Conservation (phyloP, 192 early-diverging fungal species). For the Entomortierella lignicola region DNA sequence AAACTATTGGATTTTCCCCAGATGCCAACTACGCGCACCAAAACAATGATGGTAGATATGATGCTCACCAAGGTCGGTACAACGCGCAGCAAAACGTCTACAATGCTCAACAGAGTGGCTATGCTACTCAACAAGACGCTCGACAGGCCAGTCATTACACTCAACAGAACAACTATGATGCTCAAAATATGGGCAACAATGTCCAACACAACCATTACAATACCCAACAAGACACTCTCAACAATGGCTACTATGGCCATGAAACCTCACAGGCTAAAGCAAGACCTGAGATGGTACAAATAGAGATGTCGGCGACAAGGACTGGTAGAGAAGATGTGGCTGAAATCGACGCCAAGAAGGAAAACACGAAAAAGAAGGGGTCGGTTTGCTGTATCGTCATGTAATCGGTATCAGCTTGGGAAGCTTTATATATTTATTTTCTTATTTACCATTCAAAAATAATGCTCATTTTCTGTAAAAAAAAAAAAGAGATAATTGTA, state of each 20-base stretch:
- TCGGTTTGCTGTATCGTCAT: slow-evolving; percentile 31
- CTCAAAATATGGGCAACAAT: slow-evolving; percentile 9
- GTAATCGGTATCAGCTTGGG: neutral
- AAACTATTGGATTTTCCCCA: neutral
- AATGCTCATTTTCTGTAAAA: too few species aligned
- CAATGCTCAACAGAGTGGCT: slow-evolving; percentile 6
- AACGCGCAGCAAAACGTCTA: neutral
- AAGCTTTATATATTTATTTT: neutral
- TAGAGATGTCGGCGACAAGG: slow-evolving; percentile 15
- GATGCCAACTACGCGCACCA: neutral
- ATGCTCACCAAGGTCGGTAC: neutral
- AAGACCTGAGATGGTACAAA: slow-evolving; percentile 18
- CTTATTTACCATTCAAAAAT: neutral
- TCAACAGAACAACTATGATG: slow-evolving; percentile 1
- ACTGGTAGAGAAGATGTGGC: neutral
- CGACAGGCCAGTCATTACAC: neutral
- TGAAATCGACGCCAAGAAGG: neutral
- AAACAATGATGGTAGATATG: neutral
- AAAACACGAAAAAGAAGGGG: slow-evolving; percentile 20
- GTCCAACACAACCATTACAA: slow-evolving; percentile 1
- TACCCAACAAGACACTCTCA: slow-evolving; percentile 1
- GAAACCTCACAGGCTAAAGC: neutral
- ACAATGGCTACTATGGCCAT: neutral
- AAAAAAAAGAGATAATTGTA: too few species aligned
- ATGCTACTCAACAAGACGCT: neutral